Evolutionary conservation across 306 rosid genomes (phyloP).

Genomic region (Delonix regia): DNA sequence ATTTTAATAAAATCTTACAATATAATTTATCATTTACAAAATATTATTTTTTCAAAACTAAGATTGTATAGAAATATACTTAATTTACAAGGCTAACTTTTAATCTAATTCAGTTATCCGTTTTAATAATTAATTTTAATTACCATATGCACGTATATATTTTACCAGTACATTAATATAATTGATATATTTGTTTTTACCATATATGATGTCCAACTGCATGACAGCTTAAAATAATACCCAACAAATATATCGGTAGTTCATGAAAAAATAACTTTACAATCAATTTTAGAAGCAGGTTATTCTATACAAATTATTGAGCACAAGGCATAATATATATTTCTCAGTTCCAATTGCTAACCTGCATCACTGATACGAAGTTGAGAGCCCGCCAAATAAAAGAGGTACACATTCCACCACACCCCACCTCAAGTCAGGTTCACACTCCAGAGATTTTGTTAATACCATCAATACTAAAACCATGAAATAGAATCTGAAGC

Average conservation of each 20-base stretch:
- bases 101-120: too few relatives aligned
- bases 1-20: too few relatives aligned
- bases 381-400: neutral
- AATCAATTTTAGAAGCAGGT: neutral
- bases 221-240: too few relatives aligned
- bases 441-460: conserved; percentile 28
- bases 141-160: too few relatives aligned
- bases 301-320: neutral
- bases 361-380: neutral
- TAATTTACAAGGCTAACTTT: too few relatives aligned
- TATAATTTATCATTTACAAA: too few relatives aligned
- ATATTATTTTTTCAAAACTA: too few relatives aligned
- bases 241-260: too few relatives aligned
- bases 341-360: neutral
- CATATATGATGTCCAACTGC: too few relatives aligned
- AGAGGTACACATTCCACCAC: neutral
- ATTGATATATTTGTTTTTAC: too few relatives aligned
- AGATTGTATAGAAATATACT: too few relatives aligned
- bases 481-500: conserved; percentile 17
- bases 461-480: conserved; percentile 21
- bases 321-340: neutral
- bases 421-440: conserved; percentile 21
- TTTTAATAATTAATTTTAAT: too few relatives aligned
- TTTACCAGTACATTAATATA: neutral
- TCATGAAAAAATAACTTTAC: neutral